phyloP scores from a whole-genome alignment of 768 basidiomycete genomes.

The Xerocomellus intermedius region DNA sequence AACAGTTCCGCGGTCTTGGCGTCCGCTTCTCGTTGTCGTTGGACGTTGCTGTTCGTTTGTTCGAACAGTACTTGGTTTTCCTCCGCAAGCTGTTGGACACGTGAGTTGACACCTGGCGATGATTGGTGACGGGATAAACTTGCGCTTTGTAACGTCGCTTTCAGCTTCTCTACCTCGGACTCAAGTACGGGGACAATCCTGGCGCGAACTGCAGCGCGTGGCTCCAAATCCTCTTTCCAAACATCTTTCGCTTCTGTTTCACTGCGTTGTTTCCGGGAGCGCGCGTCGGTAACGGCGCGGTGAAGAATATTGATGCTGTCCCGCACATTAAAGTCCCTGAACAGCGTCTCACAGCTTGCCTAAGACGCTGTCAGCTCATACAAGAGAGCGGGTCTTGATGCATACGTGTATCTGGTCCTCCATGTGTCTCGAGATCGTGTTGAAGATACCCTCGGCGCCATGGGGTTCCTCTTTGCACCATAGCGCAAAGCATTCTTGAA shows the following conservation, averaged over 20 bases:
- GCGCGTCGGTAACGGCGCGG: constrained; percentile 63
- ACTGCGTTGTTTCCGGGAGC: constrained; percentile 49
- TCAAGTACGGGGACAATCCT: constrained; percentile 60
- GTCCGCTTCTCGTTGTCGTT: constrained; percentile 46
- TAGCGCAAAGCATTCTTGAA: constrained; percentile 62
- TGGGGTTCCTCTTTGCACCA: constrained; percentile 68
- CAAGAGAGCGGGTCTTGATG: neutral
- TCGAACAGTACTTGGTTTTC: constrained; percentile 50
- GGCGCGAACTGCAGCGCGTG: constrained; percentile 60
- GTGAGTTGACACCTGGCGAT: neutral
- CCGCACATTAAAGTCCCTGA: constrained; percentile 63
- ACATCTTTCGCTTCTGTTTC: constrained; percentile 47
- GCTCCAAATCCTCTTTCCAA: constrained; percentile 66
- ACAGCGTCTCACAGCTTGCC: constrained; percentile 68
- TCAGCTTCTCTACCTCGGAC: constrained; percentile 40
- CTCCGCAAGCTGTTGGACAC: constrained; percentile 48
- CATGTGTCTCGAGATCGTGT: constrained; percentile 68
- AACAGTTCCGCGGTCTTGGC: constrained; percentile 46
- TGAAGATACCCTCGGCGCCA: constrained; percentile 57
- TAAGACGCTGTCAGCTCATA: constrained; percentile 26
- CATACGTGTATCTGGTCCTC: constrained; percentile 55
- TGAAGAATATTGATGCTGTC: constrained; percentile 73
- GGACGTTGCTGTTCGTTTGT: constrained; percentile 48
- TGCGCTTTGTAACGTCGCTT: constrained; percentile 38
- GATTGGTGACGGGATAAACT: neutral